Evolutionary conservation across 106 monocot species (phyloP), one percentile per base, ranked within the genome.

Genomic region (Apostasia shenzhenica): DNA sequence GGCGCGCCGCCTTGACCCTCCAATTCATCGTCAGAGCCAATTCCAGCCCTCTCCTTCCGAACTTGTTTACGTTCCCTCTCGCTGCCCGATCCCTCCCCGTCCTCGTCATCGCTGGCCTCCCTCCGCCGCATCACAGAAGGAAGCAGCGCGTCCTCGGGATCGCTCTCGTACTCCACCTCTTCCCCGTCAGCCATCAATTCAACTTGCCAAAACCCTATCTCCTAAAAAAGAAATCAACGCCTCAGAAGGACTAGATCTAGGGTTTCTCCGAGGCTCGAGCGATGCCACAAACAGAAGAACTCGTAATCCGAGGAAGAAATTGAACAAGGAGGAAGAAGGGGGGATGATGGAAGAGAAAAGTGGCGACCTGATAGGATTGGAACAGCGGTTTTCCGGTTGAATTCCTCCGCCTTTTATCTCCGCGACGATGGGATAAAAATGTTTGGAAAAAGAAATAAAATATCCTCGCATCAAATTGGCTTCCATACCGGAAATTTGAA

Each of bases 71-170:
- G 48, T 61, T 56, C 39, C 45, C 67, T 53, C 77, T 55, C 69
- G 48, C 52, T 68, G 49, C 72, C 74, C 11, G 78, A 64, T 42
- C 61, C 64, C 63, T 74, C 76, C 13, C 67, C 81, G 55, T 79
- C 76, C 65, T 80, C 86, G 67, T 94, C 94, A 74, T 90, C 90
- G 75, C 87, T 87, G n/a, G 93, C 89, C 69, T 84, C 90, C 65
- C 93, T 62, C 14, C 93, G 81, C 50, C 90, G 79, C 90, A 87
- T 81, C 70, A 77, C 66, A 49, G 73, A 63, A 26, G 90, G 85
- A 3, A 79, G 82, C 50, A 72, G 85, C 59, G 73, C 52, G 66
- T 94, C 94, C 61, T 94, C 94, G 43, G 87, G 94, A 76, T 94
- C 94, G 76, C 89, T 87, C 80, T 87, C 90, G 77, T 94, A 94